These are phyloP conservation scores for Calonectria pteridis DNA, from an alignment of 2,329 filamentous ascomycete genomes.

Conservation along the genomic window DNA sequence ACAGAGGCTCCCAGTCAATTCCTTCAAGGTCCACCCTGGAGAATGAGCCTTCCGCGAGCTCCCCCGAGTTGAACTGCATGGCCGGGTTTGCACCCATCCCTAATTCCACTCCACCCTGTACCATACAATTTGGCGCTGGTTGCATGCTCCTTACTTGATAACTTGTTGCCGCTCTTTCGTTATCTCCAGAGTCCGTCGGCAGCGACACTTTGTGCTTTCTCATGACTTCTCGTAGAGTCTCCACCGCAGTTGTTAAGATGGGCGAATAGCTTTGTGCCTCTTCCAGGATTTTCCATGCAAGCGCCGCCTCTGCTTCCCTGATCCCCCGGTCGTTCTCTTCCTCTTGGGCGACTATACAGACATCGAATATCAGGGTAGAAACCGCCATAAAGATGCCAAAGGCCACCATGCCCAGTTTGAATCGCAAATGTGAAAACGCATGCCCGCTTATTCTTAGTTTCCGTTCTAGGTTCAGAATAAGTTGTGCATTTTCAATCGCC, in stretches of 20 bases:
- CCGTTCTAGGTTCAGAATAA: constrained; percentile 48
- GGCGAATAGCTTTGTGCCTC: constrained; percentile 46
- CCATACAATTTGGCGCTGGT: not conserved
- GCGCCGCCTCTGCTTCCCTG: constrained; percentile 41
- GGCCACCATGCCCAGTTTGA: constrained; percentile 46
- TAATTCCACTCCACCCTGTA: not conserved
- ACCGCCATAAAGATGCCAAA: constrained; percentile 52
- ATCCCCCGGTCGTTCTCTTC: constrained; percentile 31
- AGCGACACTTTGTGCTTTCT: constrained; percentile 46
- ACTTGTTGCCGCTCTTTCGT: not conserved
- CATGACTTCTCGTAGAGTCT: constrained; percentile 48
- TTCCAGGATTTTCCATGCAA: constrained; percentile 49
- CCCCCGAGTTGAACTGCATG: not conserved
- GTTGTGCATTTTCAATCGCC: constrained; percentile 48
- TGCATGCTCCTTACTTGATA: not conserved
- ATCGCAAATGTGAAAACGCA: constrained; percentile 42
- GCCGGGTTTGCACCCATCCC: not conserved
- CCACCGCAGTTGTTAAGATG: constrained; percentile 44
- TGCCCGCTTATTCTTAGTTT: constrained; percentile 42
- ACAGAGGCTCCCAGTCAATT: not conserved
- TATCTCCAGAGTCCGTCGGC: not conserved
- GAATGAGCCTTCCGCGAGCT: not conserved
- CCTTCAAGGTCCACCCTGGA: not conserved
- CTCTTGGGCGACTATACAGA: constrained; percentile 44
- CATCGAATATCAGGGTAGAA: constrained; percentile 50